Base-by-base conservation (phyloP, 2,329 filamentous ascomycete species). In the Byssothecium circinans region DNA sequence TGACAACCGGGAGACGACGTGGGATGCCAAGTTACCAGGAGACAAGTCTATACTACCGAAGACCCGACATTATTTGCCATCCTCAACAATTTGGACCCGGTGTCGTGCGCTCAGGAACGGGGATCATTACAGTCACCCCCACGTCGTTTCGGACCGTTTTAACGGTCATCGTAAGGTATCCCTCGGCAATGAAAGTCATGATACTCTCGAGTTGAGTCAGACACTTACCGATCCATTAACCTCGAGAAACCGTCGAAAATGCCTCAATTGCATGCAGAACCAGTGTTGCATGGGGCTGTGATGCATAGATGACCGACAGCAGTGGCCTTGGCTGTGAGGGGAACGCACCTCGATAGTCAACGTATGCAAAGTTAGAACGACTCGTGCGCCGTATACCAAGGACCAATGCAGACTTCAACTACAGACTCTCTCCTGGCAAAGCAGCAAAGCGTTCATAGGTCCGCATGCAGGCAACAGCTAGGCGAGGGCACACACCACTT, bases 91-190 rank as follows among this genome's bases (percentile, higher is more conserved):
- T 22, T 20, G 17, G 17, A 37, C 17, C n/a, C 10, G 4, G 19
- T 39, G 36, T 39, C 36, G 36, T 39, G 36, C 25, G 36, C 20
- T 39, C 36, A 39, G 36, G 20, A 39, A 39, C 36, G n/a, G 20
- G 25, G 14, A 39, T 39, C 36, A 8, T 39, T 8, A 20, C 36
- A 5, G n/a, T 25, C 2, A 25, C 36, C 36, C 36, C 36, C 36
- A 39, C 36, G 36, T 15, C 22, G 4, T 27, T 15, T 25, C 36
- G 19, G 20, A 6, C 36, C 36, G 36, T 14, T n/a, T 27, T 27
- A 7, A 27, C n/a, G n/a, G n/a, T 25, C 23, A 25, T 25, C 10
- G 23, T 25, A 25, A n/a, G 5, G 29, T 32, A 12, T 32, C 6
- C 12, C 4, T 32, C 29, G 29, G 4, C 14, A 32, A n/a, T 25